Evolutionary conservation across 768 basidiomycete species (phyloP), one percentile per base, ranked within the genome.

Genomic region (Lentinula edodes): DNA sequence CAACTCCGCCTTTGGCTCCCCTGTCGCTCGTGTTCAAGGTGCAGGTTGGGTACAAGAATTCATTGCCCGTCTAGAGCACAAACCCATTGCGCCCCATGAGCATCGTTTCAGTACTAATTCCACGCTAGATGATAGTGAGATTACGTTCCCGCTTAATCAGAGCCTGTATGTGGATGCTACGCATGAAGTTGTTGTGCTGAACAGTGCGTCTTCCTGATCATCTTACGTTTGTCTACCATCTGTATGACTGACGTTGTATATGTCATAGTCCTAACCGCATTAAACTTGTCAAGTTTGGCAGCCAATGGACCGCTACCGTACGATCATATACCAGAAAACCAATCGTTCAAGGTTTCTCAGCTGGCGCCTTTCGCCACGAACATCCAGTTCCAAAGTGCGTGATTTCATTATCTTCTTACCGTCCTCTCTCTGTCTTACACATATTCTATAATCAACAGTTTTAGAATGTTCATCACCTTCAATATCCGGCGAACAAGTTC

Each of bases 171-270:
- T 93, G 6, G 94, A 96, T 69, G 91, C 91, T 6, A 91, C 90
- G 1, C 95, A 95, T 61, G 94, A 96, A 67, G 91, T 93, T n/a
- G 90, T 95, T 42, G 85, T 95, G 0, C 74, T 93, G n/a, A 89
- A 93, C 67, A 83, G 90, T 90, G 63, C 18, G 83, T 74, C 15
- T 54, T 42, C 28, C 41, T 16, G 18, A 6, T 6, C 45, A 12
- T 34, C 7, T 28, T 2, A 50, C 10, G 53, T 6, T 28, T 57
- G 1, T 36, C 8, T 36, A n/a, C 50, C 38, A 54, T 51, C 42
- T 50, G 9, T 58, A 59, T 4, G 58, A 41, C 60, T 66, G 41
- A 63, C 36, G 10, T 28, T 28, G 8, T 7, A 35, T 5, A 51
- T 23, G 23, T 18, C 35, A 34, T 60, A 90, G 90, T 93, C 39